phyloP scores from a whole-genome alignment of 2,329 filamentous ascomycete genomes.

The Aspergillus sp. region DNA sequence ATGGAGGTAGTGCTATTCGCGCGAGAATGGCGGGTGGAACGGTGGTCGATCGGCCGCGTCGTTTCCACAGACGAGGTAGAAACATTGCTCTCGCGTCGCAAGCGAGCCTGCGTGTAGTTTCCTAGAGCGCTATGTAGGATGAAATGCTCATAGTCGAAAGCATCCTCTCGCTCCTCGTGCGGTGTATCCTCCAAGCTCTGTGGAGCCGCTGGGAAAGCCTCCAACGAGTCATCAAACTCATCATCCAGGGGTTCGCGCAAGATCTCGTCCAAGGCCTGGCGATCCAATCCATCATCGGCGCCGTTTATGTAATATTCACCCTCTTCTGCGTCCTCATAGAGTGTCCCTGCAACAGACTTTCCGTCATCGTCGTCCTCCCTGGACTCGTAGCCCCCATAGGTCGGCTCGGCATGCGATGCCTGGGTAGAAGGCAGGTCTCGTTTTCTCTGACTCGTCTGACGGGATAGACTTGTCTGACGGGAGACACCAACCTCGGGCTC shows the following conservation, averaged over 20 bases:
- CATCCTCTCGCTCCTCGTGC: constrained; percentile 91
- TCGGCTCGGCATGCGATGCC: constrained; percentile 7
- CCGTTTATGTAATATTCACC: constrained; percentile 36
- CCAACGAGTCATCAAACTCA: constrained; percentile 38
- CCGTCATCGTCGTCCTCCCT: constrained; percentile 27
- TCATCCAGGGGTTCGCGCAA: constrained; percentile 50
- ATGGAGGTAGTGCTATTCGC: constrained; percentile 61
- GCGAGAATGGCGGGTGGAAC: constrained; percentile 45
- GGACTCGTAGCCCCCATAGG: constrained; percentile 14
- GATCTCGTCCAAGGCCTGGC: constrained; percentile 59
- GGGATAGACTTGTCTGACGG: constrained; percentile 2
- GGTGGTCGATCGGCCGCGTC: constrained; percentile 37
- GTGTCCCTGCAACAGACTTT: constrained; percentile 37
- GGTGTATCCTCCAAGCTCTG: constrained; percentile 61
- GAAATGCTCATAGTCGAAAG: constrained; percentile 95
- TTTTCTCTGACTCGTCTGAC: neutral
- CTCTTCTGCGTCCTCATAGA: constrained; percentile 48
- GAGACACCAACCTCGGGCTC: constrained; percentile 5
- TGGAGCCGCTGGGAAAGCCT: constrained; percentile 35
- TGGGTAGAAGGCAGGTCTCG: constrained; percentile 4
- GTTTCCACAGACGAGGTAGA: constrained; percentile 56
- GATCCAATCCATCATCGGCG: constrained; percentile 60
- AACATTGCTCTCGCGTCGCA: constrained; percentile 35
- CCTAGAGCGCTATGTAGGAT: constrained; percentile 92
- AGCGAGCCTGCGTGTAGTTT: constrained; percentile 46